Conservation (phyloP, 139 green algal genomes). For the Ettlia oleoabundans region DNA sequence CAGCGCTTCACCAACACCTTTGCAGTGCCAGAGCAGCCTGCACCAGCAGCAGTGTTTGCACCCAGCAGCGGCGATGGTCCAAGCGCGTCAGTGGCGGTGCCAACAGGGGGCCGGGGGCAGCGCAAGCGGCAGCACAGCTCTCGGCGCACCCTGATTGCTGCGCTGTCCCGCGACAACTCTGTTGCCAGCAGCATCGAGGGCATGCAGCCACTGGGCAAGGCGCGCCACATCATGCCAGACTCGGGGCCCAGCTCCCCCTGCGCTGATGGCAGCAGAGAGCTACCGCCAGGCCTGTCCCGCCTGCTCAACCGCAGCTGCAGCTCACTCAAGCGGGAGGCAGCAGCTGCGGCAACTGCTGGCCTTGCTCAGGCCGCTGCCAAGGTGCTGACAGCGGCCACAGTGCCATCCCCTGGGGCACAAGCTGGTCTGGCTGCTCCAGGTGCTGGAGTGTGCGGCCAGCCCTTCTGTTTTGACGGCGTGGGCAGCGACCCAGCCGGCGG, state of each 20-base stretch:
- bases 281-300: not conserved
- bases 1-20: conserved; percentile 30
- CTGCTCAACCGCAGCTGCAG: not conserved
- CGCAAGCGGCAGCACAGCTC: conserved; percentile 39
- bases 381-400: not conserved
- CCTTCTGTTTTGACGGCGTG: not conserved
- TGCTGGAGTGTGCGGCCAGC: not conserved
- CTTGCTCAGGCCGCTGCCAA: not conserved
- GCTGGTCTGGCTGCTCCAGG: not conserved
- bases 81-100: not conserved
- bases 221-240: conserved; percentile 15
- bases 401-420: not conserved
- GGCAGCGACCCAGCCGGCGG: not conserved
- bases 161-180: conserved; percentile 31
- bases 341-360: not conserved
- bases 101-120: not conserved
- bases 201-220: conserved; percentile 18
- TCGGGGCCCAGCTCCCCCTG: not conserved
- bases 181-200: conserved; percentile 13
- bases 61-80: not conserved
- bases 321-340: not conserved
- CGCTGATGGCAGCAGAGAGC: not conserved
- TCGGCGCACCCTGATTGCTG: conserved; percentile 15
- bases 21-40: not conserved
- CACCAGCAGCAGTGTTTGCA: not conserved